Percentiles rank a stretch among this genome's conserved stretches.
Evolutionary conservation across 2,329 filamentous ascomycete genomes (phyloP).

Genomic region (Passalora sequoiae): DNA sequence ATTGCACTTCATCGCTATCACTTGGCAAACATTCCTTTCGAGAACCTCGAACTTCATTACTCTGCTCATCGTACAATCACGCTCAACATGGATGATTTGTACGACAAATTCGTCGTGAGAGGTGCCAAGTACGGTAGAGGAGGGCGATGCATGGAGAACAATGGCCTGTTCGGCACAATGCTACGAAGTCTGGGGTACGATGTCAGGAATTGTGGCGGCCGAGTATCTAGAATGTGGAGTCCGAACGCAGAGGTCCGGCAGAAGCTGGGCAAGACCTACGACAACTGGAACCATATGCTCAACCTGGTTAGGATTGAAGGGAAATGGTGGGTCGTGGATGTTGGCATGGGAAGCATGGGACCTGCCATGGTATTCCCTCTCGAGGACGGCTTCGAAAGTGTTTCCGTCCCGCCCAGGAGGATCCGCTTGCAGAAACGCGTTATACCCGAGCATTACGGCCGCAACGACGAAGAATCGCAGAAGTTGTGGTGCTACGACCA

Average conservation of each 20-base stretch:
- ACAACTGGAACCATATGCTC: conserved; percentile 41
- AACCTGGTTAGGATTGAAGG: conserved; percentile 37
- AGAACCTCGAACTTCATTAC: conserved; percentile 54
- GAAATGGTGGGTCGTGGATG: conserved; percentile 35
- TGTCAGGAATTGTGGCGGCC: conserved; percentile 38
- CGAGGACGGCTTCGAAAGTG: conserved; percentile 23
- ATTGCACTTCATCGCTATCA: conserved; percentile 34
- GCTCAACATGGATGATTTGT: conserved; percentile 48
- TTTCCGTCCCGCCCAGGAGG: conserved; percentile 15
- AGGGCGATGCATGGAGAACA: conserved; percentile 58
- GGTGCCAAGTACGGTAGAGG: conserved; percentile 41
- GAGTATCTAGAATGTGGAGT: conserved; percentile 34
- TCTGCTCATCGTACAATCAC: conserved; percentile 45
- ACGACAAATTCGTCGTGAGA: conserved; percentile 48
- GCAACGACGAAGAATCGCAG: conserved; percentile 27
- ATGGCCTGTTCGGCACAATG: conserved; percentile 49
- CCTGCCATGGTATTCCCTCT: conserved; percentile 38
- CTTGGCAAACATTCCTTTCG: conserved; percentile 50
- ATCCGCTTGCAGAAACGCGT: conserved; percentile 25
- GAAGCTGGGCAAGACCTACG: conserved; percentile 22
- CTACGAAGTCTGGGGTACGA: conserved; percentile 50
- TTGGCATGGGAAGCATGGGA: conserved; percentile 38
- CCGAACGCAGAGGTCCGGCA: conserved; percentile 17
- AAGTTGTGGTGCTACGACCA: conserved; percentile 43
- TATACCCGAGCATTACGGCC: conserved; percentile 22